A percentile compares a stretch with the other conserved stretches of the same genome.
Evolutionary conservation across 2,329 filamentous ascomycete species (phyloP).

Genomic region (Monosporascus sp.): DNA sequence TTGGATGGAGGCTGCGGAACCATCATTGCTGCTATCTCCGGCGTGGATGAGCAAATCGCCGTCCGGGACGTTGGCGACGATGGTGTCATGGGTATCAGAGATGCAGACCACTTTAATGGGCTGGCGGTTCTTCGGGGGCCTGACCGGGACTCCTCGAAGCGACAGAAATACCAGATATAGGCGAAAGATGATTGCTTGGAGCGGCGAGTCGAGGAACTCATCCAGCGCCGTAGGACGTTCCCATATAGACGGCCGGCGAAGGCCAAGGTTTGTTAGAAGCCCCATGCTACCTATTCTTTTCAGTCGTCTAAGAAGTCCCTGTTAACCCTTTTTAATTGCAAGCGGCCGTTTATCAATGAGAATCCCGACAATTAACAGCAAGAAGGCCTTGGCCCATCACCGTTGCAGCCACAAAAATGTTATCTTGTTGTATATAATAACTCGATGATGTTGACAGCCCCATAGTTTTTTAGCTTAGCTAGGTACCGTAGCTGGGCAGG

Average conservation of each 20-base stretch:
- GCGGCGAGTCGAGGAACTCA: constrained; percentile 61
- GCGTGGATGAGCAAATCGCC: constrained; percentile 88
- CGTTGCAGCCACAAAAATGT: too few species aligned
- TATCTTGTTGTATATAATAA: too few species aligned
- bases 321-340: too few species aligned
- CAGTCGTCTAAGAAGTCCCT: too few species aligned
- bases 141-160: constrained; percentile 62
- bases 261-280: constrained; percentile 38
- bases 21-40: constrained; percentile 74
- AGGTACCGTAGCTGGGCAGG: too few species aligned
- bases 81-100: constrained; percentile 77
- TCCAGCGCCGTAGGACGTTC: constrained; percentile 51
- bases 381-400: too few species aligned
- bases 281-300: constrained; percentile 31
- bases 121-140: constrained; percentile 46
- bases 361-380: too few species aligned
- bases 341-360: too few species aligned
- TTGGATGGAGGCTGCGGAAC: constrained; percentile 70
- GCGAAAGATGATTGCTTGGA: constrained; percentile 56
- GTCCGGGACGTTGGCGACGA: constrained; percentile 55
- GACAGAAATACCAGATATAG: constrained; percentile 60
- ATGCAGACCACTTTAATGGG: constrained; percentile 78
- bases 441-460: too few species aligned
- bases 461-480: too few species aligned
- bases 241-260: constrained; percentile 44